Conservation (phyloP, 768 basidiomycete genomes). For the Naganishia kalamii region DNA sequence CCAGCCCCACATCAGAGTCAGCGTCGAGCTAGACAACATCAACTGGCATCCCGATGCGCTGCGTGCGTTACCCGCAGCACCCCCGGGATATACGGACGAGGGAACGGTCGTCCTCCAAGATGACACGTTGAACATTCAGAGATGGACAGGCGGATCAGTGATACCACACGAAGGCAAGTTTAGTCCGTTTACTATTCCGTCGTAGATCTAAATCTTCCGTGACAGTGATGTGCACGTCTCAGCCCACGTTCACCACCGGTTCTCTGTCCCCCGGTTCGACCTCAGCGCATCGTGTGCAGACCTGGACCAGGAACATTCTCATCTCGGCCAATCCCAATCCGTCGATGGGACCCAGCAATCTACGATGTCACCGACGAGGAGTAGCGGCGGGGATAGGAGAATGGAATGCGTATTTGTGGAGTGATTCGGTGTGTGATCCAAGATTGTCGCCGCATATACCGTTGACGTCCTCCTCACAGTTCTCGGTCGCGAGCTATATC, state of each 20-base stretch:
- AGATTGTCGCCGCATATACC: neutral
- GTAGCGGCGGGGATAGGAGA: neutral
- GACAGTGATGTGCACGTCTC: neutral
- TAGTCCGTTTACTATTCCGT: neutral
- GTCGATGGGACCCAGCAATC: neutral
- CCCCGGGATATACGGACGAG: neutral
- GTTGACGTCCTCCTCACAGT: neutral
- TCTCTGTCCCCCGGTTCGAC: neutral
- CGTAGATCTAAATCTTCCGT: neutral
- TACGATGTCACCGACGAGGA: neutral
- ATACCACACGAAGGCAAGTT: neutral
- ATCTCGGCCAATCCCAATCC: neutral
- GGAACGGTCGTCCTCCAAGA: neutral
- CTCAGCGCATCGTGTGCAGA: neutral
- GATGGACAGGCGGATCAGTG: neutral
- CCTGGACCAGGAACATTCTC: neutral
- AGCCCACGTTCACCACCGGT: neutral
- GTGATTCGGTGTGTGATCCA: conserved; percentile 2
- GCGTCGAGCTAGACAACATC: neutral
- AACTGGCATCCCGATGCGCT: neutral
- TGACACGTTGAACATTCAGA: neutral
- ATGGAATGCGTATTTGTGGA: conserved; percentile 2
- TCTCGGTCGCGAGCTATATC: conserved; percentile 7
- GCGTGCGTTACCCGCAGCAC: neutral
- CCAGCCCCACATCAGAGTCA: conserved; percentile 7